Percentiles rank a stretch among this genome's conserved stretches.
Conservation (phyloP, 139 green algal species). For the Picochlorum sp. region DNA sequence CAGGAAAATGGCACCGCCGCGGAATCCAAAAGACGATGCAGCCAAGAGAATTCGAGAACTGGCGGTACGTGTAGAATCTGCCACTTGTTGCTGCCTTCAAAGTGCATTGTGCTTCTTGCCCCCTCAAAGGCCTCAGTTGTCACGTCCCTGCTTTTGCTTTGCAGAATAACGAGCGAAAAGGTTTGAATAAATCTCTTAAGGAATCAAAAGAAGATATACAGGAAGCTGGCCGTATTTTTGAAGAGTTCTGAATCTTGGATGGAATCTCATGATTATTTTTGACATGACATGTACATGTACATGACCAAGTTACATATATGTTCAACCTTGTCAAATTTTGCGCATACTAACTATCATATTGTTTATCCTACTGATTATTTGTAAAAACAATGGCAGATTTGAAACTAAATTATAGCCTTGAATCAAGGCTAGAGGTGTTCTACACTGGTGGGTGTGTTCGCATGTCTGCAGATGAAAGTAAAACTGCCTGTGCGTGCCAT, state of each 20-base stretch:
- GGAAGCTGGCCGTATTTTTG: slow-evolving; percentile 75
- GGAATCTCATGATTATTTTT: not conserved
- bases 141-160: too few relatives aligned
- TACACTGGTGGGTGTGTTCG: slow-evolving; percentile 70
- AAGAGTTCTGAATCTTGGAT: slow-evolving; percentile 48
- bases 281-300: not conserved
- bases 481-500: slow-evolving; percentile 62
- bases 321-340: too few relatives aligned
- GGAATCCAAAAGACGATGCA: slow-evolving; percentile 58
- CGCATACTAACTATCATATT: too few relatives aligned
- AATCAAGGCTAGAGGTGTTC: slow-evolving; percentile 68
- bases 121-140: not conserved
- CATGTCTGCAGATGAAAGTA: slow-evolving; percentile 44
- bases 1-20: slow-evolving; percentile 42
- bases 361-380: too few relatives aligned
- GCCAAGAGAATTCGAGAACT: slow-evolving; percentile 74
- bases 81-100: not conserved
- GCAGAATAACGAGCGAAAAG: slow-evolving; percentile 26
- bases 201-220: slow-evolving; percentile 66
- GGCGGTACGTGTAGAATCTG: slow-evolving; percentile 1
- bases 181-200: slow-evolving; percentile 39
- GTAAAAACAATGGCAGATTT: not conserved
- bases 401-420: slow-evolving; percentile 61
- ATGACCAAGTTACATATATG: not conserved
- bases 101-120: not conserved